Base-by-base conservation (phyloP, 306 rosid genomes). In the Adenanthera pavonina region DNA sequence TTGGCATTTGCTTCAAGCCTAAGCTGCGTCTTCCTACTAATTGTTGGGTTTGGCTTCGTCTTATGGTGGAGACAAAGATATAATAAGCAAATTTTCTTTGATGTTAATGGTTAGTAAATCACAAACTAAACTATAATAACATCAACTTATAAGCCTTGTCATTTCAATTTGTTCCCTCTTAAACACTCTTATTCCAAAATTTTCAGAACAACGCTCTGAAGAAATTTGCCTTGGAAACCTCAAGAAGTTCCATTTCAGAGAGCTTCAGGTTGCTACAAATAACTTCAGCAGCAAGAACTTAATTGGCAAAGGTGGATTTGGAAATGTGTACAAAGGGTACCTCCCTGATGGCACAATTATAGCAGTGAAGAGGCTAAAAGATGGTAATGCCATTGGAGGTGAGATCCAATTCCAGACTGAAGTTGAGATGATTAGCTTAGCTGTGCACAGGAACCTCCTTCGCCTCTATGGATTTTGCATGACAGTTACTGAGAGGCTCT, bases 361-460 rank as follows among this genome's bases (percentile, higher is more conserved):
- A 87, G 98, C 99, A 3, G 97, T 95, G 8, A 95, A 95, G 80
- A 90, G 99, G 86, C 92, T 92, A 15, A 95, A 89, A 87, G 98
- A 95, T 79, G 97, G 97, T 15, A 95, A 93, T 80, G 96, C 95
- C 62, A 84, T 80, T 62, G 92, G 99, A 8, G 99, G 98, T 19
- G 94, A 93, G 81, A 91, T 89, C 82, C 98, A 95, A 79, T 95
- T 95, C 80, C 98, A 90, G 84, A 95, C 99, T 20, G 99, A 95
- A 85, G 92, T 95, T 20, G 99, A 95, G 89, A 95, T 95, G 98
- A 93, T 95, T 86, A 95, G 99, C 92, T 90, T 95, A 77, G 99
- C 98, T 0, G 98, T 93, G 59, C 98, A 95, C 46, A 80, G 99
- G 59, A 92, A 95, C 84, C 97, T 95, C 83, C 99, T 95, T 80